Evolutionary conservation across 768 basidiomycete species (phyloP).

Genomic region (Tulasnella sp.): DNA sequence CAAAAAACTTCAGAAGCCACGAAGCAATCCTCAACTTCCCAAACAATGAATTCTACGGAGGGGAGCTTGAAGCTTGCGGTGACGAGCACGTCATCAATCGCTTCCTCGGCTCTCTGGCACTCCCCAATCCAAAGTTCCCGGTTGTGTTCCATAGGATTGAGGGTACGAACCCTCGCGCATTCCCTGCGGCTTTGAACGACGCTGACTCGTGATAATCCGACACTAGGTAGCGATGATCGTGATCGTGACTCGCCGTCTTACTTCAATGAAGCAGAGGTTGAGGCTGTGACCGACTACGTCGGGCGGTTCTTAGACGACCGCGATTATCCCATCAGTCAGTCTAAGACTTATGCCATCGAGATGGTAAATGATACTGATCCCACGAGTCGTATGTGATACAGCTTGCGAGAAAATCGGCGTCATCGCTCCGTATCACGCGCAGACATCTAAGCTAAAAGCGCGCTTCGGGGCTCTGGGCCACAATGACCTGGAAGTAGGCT

Average conservation of each 20-base stretch:
- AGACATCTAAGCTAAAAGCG: slow-evolving; percentile 39
- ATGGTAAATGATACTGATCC: not conserved
- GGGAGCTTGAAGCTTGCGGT: slow-evolving; percentile 41
- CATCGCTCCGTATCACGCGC: slow-evolving; percentile 52
- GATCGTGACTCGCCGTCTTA: slow-evolving; percentile 59
- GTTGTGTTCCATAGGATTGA: slow-evolving; percentile 5
- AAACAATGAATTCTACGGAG: slow-evolving; percentile 46
- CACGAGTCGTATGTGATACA: not conserved
- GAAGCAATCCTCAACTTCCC: slow-evolving; percentile 47
- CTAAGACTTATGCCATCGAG: not conserved
- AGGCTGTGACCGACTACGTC: slow-evolving; percentile 42
- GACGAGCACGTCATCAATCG: slow-evolving; percentile 20
- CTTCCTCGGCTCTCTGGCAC: not conserved
- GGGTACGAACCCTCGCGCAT: slow-evolving; percentile 4
- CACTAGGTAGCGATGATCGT: slow-evolving; percentile 37
- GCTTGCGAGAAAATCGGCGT: slow-evolving; percentile 37
- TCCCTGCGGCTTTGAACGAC: not conserved
- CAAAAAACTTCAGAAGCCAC: slow-evolving; percentile 59
- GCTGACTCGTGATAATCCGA: not conserved
- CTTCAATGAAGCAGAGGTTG: slow-evolving; percentile 52
- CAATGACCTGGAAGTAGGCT: slow-evolving; percentile 4
- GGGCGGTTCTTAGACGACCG: slow-evolving; percentile 28
- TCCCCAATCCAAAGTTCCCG: not conserved
- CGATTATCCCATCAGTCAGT: slow-evolving; percentile 16
- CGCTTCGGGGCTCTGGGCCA: slow-evolving; percentile 23